Base-by-base conservation (phyloP, 345 rosid genomes). In the Reutealis trisperma region DNA sequence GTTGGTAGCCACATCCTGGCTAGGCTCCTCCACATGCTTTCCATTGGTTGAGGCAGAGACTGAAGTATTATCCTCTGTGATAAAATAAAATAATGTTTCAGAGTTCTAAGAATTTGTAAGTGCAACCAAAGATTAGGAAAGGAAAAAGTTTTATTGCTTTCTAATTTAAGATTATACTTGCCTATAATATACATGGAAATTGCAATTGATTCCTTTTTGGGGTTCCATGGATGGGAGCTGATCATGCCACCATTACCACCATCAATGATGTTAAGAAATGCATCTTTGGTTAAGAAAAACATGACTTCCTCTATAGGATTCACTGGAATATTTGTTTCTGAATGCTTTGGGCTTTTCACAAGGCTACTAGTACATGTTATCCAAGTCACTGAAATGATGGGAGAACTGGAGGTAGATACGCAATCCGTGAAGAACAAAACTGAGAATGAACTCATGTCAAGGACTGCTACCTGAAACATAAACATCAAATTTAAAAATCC, bases 101-200 rank as follows among this genome's bases (percentile, higher is more conserved):
- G 6, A 2, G 54, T 32, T 51, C 54, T 25, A 47, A 11, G 30
- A 41, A 74, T 42, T 59, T 49, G 45, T 22, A 18, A 70, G 41
- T 34, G 22, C 67, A 59, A n/a, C 12, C 34, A 67, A 25, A 52
- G 1, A 27, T 30, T 12, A 32, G 25, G 19, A 22, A 72, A 52
- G 15, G 16, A 47, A 47, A 55, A 44, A 9, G 7, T 27, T 19
- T 21, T 7, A 51, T 30, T 51, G 27, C 8, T 27, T 44, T 41
- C 52, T 14, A 18, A 68, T 69, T 76, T 8, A 65, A 75, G 58
- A 75, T 41, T 37, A 75, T 76, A 81, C 77, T 77, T 81, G 77
- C 84, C 84, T 76, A 81, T 63, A 32, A 81, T 70, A 42, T 61
- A 61, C 84, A 81, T 72, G 49, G 84, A 81, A 72, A 81, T 58